phyloP scores from a whole-genome alignment of 2,329 filamentous ascomycete genomes.

The Sporothrix humicola region DNA sequence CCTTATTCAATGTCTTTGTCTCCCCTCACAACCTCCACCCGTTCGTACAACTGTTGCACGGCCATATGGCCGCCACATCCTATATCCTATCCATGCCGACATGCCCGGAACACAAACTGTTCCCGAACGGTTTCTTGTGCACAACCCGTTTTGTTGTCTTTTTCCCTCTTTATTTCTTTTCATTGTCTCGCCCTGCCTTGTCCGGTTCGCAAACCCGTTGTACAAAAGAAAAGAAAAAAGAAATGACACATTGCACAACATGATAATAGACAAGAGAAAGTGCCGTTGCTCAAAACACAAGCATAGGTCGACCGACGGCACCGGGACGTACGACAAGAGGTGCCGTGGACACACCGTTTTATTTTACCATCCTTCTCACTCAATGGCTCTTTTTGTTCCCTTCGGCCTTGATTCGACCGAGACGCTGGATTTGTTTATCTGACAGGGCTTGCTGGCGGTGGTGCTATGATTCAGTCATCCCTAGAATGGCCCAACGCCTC shows the following conservation, averaged over 20 bases:
- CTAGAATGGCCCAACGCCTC: no score
- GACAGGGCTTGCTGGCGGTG: constrained; percentile 9
- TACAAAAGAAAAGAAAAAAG: not conserved
- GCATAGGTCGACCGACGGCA: constrained; percentile 24
- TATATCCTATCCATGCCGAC: constrained; percentile 6
- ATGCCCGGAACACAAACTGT: not conserved
- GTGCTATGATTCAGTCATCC: no score
- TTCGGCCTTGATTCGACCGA: constrained; percentile 9
- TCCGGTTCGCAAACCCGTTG: not conserved
- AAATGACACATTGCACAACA: not conserved
- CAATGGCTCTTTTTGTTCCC: not conserved
- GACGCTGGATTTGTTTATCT: constrained; percentile 15
- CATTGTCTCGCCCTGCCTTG: not conserved
- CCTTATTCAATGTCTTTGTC: not conserved
- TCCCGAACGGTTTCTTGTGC: not conserved
- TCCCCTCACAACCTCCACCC: not conserved
- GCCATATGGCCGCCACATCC: constrained; percentile 7
- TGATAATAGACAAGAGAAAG: not conserved
- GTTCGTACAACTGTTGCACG: constrained; percentile 19
- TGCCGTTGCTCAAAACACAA: not conserved
- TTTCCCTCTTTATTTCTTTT: not conserved
- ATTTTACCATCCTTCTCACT: not conserved
- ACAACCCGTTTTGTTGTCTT: not conserved
- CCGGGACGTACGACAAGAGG: not conserved
- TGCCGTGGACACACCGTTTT: not conserved